phyloP scores from a whole-genome alignment of 2,329 filamentous ascomycete species.

The Fusarium subtropicale region DNA sequence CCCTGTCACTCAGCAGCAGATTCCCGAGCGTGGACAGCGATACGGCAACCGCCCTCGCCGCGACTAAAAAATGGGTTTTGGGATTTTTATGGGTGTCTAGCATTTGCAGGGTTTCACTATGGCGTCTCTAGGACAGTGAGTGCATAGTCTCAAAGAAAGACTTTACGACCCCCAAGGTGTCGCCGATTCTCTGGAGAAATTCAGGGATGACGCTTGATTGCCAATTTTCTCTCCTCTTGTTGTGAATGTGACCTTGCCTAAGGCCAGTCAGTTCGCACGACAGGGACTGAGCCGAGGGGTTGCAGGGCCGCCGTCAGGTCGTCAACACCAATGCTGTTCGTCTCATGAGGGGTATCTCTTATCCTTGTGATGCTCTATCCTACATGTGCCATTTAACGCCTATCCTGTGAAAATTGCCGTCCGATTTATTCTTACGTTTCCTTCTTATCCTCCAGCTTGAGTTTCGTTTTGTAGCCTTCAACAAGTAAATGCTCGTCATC shows the following conservation, averaged over 20 bases:
- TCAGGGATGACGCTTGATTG: conserved; percentile 90
- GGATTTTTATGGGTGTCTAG: conserved; percentile 56
- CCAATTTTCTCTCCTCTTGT: conserved; percentile 65
- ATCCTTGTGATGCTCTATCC: conserved; percentile 22
- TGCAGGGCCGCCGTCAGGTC: conserved; percentile 4
- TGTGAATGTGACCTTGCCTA: conserved; percentile 48
- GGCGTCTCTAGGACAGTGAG: conserved; percentile 70
- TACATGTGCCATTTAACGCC: conserved; percentile 33
- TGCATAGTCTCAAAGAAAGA: conserved; percentile 69
- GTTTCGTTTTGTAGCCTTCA: conserved; percentile 63
- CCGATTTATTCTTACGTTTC: not conserved
- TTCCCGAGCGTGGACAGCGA: conserved; percentile 82
- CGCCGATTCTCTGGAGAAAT: conserved; percentile 77
- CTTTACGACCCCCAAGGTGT: conserved; percentile 81
- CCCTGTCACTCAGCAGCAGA: conserved; percentile 88
- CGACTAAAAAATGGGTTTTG: conserved; percentile 53
- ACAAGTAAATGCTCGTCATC: conserved; percentile 59
- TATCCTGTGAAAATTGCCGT: conserved; percentile 7
- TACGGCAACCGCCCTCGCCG: conserved; percentile 73
- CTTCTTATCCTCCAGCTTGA: conserved; percentile 33
- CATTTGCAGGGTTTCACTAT: conserved; percentile 59
- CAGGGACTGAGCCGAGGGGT: conserved; percentile 18
- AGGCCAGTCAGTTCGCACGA: conserved; percentile 41
- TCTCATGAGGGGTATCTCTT: conserved; percentile 32
- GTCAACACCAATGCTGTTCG: not conserved